Base-by-base conservation (phyloP, 2,329 filamentous ascomycete species). In the Zasmidium citrigriseum region DNA sequence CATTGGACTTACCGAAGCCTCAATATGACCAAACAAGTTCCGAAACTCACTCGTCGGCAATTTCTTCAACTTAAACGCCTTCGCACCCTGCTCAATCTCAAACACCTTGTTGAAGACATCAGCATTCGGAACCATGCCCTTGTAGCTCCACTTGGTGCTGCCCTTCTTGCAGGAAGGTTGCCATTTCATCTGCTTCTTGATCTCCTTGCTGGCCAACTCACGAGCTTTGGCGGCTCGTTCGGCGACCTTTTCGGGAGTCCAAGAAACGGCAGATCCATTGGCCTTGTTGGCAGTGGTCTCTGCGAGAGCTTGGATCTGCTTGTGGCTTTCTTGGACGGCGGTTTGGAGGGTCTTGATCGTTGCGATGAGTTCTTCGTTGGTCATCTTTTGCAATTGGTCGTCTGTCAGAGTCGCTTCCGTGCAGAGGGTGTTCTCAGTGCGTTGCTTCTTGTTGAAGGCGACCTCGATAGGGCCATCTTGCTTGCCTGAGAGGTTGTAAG, bases 151-250 rank as follows among this genome's bases (percentile, higher is more conserved):
- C 22, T 34, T 45, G 23, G 47, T 46, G 12, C 16, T 22, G 21
- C 54, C 47, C 14, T 12, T 51, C 48, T 52, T 57, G 47, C 54
- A 57, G 22, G 54, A 52, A 4, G 54, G 54, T 23, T 57, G 54
- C 54, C 54, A 57, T 45, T 57, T 57, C 48, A 57, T 52, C 18
- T 57, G 55, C 24, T 46, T 57, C 41, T 52, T 57, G 48, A 52
- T 44, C 14, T 47, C 55, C 44, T 47, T 53, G 41, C 9, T 14
- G 44, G 16, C 24, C 16, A 57, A 22, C 12, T 52, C 23, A 20
- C 48, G 23, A 20, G 48, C 25, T 22, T 47, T 57, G n/a, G 14
- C 16, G 24, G 48, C 55, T 3, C 41, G 41, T n/a, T 57, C 49
- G 14, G 23, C 14, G 41, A 57, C 44, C 25, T 53, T 47, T 14